phyloP scores from a whole-genome alignment of 768 basidiomycete genomes.

The Nevesoporus exiguus region DNA sequence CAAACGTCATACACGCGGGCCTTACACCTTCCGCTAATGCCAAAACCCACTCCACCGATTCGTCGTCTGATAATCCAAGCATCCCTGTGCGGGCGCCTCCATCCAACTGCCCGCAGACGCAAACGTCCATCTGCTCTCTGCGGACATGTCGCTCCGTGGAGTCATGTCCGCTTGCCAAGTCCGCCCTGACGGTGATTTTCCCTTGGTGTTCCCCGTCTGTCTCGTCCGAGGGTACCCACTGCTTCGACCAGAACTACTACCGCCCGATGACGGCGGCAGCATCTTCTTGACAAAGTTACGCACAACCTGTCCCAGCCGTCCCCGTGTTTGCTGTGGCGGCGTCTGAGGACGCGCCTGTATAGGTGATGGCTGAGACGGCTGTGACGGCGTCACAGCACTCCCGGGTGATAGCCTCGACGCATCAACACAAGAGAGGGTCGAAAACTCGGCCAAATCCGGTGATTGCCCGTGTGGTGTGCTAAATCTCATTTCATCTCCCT shows the following conservation, averaged over 20 bases:
- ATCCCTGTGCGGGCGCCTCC: not conserved
- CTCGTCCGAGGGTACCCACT: no score
- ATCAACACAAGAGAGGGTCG: slow-evolving; percentile 7
- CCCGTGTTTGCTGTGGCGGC: slow-evolving; percentile 1
- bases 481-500: not conserved
- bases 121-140: slow-evolving; percentile 21
- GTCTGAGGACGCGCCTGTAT: not conserved
- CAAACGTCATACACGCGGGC: no score
- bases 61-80: slow-evolving; percentile 3
- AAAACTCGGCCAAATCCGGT: slow-evolving; percentile 16
- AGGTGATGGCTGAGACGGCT: not conserved
- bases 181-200: not conserved
- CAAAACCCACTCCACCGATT: slow-evolving; percentile 26
- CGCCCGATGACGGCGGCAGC: slow-evolving; percentile 10
- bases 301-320: slow-evolving; percentile 21
- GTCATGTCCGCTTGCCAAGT: slow-evolving; percentile 6
- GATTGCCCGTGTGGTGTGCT: slow-evolving; percentile 1
- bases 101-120: slow-evolving; percentile 12
- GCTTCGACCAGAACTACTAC: not conserved
- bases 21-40: slow-evolving; percentile 3
- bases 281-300: slow-evolving; percentile 24
- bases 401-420: not conserved
- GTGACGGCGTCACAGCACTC: not conserved
- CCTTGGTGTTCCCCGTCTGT: no score
- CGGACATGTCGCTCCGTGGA: slow-evolving; percentile 14